Evolutionary conservation across 2,329 filamentous ascomycete species (phyloP).

Genomic region (Diaporthe citriasiana): DNA sequence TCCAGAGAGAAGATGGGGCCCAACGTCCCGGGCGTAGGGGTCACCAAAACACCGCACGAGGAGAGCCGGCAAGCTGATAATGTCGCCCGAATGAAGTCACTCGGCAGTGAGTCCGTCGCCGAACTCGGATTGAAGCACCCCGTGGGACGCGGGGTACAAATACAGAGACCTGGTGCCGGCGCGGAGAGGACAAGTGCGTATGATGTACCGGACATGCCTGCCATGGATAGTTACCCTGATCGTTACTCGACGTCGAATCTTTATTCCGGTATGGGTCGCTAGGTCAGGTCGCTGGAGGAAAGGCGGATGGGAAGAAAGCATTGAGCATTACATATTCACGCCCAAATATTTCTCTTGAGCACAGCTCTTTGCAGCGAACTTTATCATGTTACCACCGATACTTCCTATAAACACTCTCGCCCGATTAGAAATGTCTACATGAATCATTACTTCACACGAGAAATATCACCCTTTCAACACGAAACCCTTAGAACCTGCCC

Average conservation of each 20-base stretch:
- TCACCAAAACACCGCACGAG: neutral
- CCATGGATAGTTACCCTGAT: neutral
- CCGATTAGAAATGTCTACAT: neutral
- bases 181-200: neutral
- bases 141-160: slow-evolving; percentile 18
- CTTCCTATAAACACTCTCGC: neutral
- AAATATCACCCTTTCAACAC: neutral
- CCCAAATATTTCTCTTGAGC: neutral
- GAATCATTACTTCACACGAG: neutral
- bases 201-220: slow-evolving; percentile 12
- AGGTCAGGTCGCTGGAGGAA: neutral
- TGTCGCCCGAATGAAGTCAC: slow-evolving; percentile 10
- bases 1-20: slow-evolving; percentile 5
- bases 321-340: neutral
- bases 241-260: neutral
- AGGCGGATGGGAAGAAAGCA: neutral
- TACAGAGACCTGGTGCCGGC: neutral
- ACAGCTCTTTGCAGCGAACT: neutral
- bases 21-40: neutral
- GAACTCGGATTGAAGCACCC: slow-evolving; percentile 23
- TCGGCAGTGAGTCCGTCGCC: slow-evolving; percentile 25
- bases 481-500: neutral
- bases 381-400: neutral
- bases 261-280: slow-evolving; percentile 7
- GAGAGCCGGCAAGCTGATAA: slow-evolving; percentile 12